phyloP scores from a whole-genome alignment of 305 asterid genomes.

The Fraxinus sp. region DNA sequence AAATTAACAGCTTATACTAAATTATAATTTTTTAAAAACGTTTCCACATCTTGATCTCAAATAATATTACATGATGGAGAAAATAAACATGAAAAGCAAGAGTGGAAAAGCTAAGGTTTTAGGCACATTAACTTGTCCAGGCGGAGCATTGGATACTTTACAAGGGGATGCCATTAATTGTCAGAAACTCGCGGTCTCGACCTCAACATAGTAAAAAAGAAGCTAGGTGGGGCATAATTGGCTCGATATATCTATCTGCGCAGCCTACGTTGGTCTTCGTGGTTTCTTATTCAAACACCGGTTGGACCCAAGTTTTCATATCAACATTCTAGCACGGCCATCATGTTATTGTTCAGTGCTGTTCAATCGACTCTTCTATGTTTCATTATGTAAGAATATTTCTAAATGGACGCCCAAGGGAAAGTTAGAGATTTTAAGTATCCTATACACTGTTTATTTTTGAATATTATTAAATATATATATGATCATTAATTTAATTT shows the following conservation, averaged over 20 bases:
- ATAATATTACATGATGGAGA: conserved; percentile 53
- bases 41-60: no score
- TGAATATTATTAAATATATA: no score
- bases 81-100: conserved; percentile 37
- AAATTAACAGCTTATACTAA: no score
- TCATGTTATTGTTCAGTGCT: conserved; percentile 61
- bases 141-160: conserved; percentile 53
- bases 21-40: no score
- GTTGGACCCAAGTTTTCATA: conserved; percentile 55
- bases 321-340: conserved; percentile 60
- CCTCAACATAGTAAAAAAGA: background rate
- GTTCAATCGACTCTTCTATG: conserved; percentile 50
- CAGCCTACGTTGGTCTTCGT: conserved; percentile 58
- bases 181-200: background rate
- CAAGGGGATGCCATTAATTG: conserved; percentile 47
- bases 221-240: conserved; percentile 31
- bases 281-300: conserved; percentile 65
- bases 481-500: no score
- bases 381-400: conserved; percentile 37
- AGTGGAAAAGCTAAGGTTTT: conserved; percentile 41
- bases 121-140: conserved; percentile 29
- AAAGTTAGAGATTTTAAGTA: conserved; percentile 41
- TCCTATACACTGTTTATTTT: conserved; percentile 41
- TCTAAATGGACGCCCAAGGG: conserved; percentile 57
- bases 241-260: conserved; percentile 50